phyloP scores from a whole-genome alignment of 192 early-diverging fungal genomes.

The Coemansia asiatica region DNA sequence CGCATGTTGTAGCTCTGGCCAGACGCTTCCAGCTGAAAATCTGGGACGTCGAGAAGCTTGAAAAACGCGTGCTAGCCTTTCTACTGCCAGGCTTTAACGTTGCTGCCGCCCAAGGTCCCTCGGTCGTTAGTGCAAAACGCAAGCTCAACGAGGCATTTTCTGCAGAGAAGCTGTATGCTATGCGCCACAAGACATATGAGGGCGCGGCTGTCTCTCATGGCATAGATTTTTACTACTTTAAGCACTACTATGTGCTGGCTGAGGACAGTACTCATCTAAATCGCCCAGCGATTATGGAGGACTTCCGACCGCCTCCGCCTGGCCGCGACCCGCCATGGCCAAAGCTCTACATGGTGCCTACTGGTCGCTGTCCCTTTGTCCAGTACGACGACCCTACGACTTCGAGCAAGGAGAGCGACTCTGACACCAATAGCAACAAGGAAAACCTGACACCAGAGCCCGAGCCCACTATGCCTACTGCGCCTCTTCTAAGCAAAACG shows the following conservation, averaged over 20 bases:
- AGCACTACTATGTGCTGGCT: conserved; percentile 51
- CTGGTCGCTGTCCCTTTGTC: conserved; percentile 56
- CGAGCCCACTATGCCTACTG: conserved; percentile 34
- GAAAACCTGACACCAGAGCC: conserved; percentile 53
- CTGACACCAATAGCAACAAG: conserved; percentile 46
- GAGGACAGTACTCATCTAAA: conserved; percentile 50
- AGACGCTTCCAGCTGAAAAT: conserved; percentile 48
- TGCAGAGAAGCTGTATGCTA: conserved; percentile 45
- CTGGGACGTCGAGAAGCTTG: conserved; percentile 49
- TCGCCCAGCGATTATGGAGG: conserved; percentile 52
- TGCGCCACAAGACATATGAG: conserved; percentile 48
- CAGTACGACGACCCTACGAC: conserved; percentile 57
- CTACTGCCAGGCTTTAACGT: conserved; percentile 47
- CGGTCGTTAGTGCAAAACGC: conserved; percentile 50
- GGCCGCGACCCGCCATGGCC: conserved; percentile 55
- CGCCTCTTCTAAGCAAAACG: conserved; percentile 41
- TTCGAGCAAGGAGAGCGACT: conserved; percentile 53
- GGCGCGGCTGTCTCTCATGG: conserved; percentile 38
- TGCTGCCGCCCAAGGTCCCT: conserved; percentile 22
- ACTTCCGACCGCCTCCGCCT: conserved; percentile 45
- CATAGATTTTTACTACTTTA: conserved; percentile 55
- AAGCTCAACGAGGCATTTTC: conserved; percentile 52
- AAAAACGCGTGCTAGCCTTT: conserved; percentile 42
- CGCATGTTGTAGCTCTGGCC: conserved; percentile 38
- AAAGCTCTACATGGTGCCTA: conserved; percentile 57